Base-by-base conservation (phyloP, 768 basidiomycete species). In the Lactarius psammicola region DNA sequence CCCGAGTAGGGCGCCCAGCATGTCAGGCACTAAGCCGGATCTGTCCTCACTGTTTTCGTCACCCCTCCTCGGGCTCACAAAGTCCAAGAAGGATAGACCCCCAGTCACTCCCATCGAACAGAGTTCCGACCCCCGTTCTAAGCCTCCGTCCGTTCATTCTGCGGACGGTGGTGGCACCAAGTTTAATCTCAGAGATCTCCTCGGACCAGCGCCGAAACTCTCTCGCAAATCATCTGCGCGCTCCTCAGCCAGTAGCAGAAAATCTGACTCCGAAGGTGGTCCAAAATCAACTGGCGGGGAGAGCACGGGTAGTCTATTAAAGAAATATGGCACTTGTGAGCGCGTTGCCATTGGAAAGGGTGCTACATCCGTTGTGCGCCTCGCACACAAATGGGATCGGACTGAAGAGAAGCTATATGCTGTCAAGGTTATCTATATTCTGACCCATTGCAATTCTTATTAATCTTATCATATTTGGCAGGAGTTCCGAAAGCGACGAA, bases 401-500 rank as follows among this genome's bases (percentile, higher is more conserved):
- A 86, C 81, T 26, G 95, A 96, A 76, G 96, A 99, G 79, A 96
- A 95, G 81, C 80, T 98, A 36, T 99, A 98, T 72, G 96, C 96
- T 54, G 91, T 99, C 77, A 99, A 99, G 87, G 94, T 95, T 65
- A 23, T n/a, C 54, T 38, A n/a, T n/a, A 40, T 54, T 34, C 54
- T 58, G 44, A 56, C 33, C 60, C 31, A 49, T 54, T 38, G 53
- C 40, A 23, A 49, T 26, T 38, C 20, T 55, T 23, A 31, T n/a
- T 30, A 30, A 54, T 65, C 60, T 59, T 60, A 64, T 57, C 38
- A 20, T n/a, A 62, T 42, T 33, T 31, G 67, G 26, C 68, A 96
- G 94, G 96, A 99, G 79, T 99, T 99, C 82, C 90, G 96, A 60
- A 98, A 97, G 77, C 87, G 96, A 68, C 86, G 96, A 96, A 95